Base-by-base conservation (phyloP, 345 rosid species). In the Laguncularia racemosa region DNA sequence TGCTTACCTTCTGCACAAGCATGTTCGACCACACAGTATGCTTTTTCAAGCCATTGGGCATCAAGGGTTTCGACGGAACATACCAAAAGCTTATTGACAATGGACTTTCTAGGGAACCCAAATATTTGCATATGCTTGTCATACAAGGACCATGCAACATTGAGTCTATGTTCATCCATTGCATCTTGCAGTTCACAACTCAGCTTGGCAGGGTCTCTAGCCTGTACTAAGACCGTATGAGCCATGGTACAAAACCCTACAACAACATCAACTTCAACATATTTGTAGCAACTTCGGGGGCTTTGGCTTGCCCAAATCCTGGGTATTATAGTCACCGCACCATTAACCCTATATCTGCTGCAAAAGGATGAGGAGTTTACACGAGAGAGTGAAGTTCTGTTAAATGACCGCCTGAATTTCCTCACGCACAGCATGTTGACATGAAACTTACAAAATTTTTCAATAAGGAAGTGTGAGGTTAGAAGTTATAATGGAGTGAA, bases 91-190 rank as follows among this genome's bases (percentile, higher is more conserved):
- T 74, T 76, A 74, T 79, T 83, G 33, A 84, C 78, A 49, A 85
- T 61, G 8, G 86, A 80, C 70, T 83, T 93, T 49, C 81, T 71
- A 1, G 99, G 99, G 48, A 86, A 85, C 33, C 96, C 89, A 52
- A 85, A 97, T 88, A 87, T 86, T 48, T 72, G 84, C 86, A 83
- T 71, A 55, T 89, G 91, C 52, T 76, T 90, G 66, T 82, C 88
- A 65, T 67, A 81, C 56, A 86, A 62, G 67, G 70, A 79, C 97
- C 97, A 89, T 16, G 79, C 72, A 60, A 81, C 89, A 18, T 59
- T 55, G 50, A 72, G 73, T 48, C 80, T 77, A 44, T 20, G 56
- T 61, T 73, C 84, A 62, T 85, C 78, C 58, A 89, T 71, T 13
- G 97, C 88, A 59, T 62, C 65, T 66, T 81, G 81, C 54, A 93